Evolutionary conservation across 768 basidiomycete genomes (phyloP).

Genomic region (Melanogaster broomeanus): DNA sequence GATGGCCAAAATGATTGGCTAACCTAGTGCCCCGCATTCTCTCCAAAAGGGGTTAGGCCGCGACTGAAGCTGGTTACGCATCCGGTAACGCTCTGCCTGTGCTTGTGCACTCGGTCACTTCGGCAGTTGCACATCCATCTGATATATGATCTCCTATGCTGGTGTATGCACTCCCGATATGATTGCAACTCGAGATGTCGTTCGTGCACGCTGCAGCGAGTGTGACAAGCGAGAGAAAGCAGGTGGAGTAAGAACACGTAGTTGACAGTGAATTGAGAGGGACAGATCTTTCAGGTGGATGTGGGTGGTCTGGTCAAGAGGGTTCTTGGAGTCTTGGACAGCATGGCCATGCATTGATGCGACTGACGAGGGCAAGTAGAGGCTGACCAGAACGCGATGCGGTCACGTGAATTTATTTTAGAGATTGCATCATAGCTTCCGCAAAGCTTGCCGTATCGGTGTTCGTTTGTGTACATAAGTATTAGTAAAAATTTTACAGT

Average conservation of each 20-base stretch:
- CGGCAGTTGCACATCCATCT: slow-evolving; percentile 35
- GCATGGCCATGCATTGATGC: slow-evolving; percentile 15
- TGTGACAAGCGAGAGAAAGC: slow-evolving; percentile 25
- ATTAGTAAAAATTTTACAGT: too few relatives aligned
- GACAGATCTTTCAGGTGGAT: not conserved
- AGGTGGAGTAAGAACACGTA: slow-evolving; percentile 27
- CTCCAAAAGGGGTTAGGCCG: slow-evolving; percentile 7
- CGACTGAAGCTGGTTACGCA: slow-evolving; percentile 3
- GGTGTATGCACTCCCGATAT: slow-evolving; percentile 7
- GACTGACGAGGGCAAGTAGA: slow-evolving; percentile 8
- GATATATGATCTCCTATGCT: slow-evolving; percentile 32
- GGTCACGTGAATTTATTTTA: slow-evolving; percentile 33
- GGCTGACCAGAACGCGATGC: slow-evolving; percentile 13
- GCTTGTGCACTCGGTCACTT: slow-evolving; percentile 2
- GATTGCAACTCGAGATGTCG: slow-evolving; percentile 15
- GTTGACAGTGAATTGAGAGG: not conserved
- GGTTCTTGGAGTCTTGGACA: not conserved
- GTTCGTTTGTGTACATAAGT: too few relatives aligned
- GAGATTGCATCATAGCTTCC: slow-evolving; percentile 9
- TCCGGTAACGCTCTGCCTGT: not conserved
- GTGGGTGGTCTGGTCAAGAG: slow-evolving; percentile 11
- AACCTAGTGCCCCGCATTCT: slow-evolving; percentile 10
- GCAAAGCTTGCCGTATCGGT: too few relatives aligned
- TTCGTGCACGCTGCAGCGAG: slow-evolving; percentile 27
- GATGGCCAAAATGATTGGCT: slow-evolving; percentile 6